Base-by-base conservation (phyloP, 202 grass and related monocot genomes). In the Schoenoplectus triqueter region DNA sequence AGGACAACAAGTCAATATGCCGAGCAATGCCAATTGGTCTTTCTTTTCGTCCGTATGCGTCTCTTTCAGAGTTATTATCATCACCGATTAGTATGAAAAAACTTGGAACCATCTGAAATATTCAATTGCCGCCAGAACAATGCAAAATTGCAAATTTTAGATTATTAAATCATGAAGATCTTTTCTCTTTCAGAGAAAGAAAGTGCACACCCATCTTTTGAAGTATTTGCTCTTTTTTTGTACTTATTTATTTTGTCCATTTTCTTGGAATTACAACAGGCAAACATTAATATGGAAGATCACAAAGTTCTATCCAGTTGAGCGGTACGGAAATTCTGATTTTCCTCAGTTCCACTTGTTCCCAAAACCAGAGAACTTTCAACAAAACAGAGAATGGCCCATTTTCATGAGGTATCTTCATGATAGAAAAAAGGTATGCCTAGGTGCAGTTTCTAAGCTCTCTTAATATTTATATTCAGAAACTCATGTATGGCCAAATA, bases 341-440 rank as follows among this genome's bases (percentile, higher is more conserved):
- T 88, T 93, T 17, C 88, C 73, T 41, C 66, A 86, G 84, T 92
- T 88, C 80, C 86, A 41, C 11, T 80, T 97, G 73, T 11, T 81
- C 72, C 94, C 94, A 59, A 47, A 86, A 60, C 94, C 94, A 0
- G 86, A 90, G 81, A 87, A 93, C 51, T 14, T 13, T 4, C 62
- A 39, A 6, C 89, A 97, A 85, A 56, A 73, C 15, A 56, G 3
- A 64, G 94, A 97, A 79, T 90, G 94, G 94, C 82, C 68, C 49
- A 82, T 3, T 14, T 97, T 97, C 74, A 83, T 87, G 64, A 60
- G 48, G 39, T 93, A 82, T 60, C 91, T 97, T 84, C 73, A 39
- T n/a, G 39, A 80, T 4, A 22, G 78, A 61, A 21, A 85, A 78
- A 93, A 21, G 88, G 94, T 97, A 87, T 88, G 67, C 73, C 62